Base-by-base conservation (phyloP, 371 early-diverging fungal species). In the Mortierella sp. region DNA sequence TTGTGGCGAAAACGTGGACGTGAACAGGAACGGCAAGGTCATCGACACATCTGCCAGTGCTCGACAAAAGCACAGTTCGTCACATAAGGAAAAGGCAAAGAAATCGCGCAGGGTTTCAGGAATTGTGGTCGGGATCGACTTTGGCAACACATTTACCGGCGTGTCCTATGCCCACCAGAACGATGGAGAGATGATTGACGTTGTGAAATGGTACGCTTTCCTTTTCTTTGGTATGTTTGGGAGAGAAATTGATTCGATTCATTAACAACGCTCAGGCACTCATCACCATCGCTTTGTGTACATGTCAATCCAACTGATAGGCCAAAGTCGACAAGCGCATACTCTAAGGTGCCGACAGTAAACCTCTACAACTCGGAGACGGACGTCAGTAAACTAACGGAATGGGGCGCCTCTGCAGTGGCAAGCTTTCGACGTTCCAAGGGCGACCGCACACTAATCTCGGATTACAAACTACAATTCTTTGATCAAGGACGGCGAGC, bases 101-200 rank as follows among this genome's bases (percentile, higher is more conserved):
- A 75, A 75, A 54, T 79, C 79, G n/a, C 46, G 70, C 43, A 75
- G 71, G 38, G 65, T 71, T 72, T 75, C 70, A 11, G 82, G 82
- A 32, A 86, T 86, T 11, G 86, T 86, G 5, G 82, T 86, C 11
- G 86, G 86, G 3, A 86, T 86, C 55, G 86, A 86, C 54, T 79
- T 86, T 43, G 86, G 86, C 49, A 86, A 86, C 78, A 82, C 86
- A 0, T 86, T 77, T 32, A 86, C 86, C 10, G 86, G 75, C 35
- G 80, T 86, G 16, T 86, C 86, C 6, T 86, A 86, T 71, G 75
- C 86, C 12, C 82, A 86, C 51, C 82, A 77, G 60, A 79, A 54
- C 48, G 82, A 82, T 14, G 86, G 86, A 27, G 86, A 86, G 58
- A 82, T 86, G 82, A 86, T 86, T 72, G 86, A 86, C 35, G 72